These are phyloP conservation scores for Harringtonia lauricola DNA, from an alignment of 2,329 filamentous ascomycete genomes.

Conservation along the genomic window DNA sequence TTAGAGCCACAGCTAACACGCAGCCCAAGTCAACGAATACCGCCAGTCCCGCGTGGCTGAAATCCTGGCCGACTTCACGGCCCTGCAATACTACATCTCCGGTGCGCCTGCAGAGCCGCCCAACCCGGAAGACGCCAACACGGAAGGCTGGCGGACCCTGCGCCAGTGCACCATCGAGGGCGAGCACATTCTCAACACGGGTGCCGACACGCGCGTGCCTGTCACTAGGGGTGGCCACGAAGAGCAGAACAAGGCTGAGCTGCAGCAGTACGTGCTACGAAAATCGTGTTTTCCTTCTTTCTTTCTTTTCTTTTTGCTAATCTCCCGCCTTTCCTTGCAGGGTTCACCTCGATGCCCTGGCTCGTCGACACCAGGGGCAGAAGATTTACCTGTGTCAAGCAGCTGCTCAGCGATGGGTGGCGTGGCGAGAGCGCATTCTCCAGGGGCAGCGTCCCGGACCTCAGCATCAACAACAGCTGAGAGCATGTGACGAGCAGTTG, in stretches of 20 bases:
- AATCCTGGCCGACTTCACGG: constrained; percentile 49
- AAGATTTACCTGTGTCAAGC: constrained; percentile 53
- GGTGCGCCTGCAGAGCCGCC: constrained; percentile 42
- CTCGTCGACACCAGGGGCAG: constrained; percentile 50
- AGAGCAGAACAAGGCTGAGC: constrained; percentile 50
- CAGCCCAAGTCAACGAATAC: constrained; percentile 54
- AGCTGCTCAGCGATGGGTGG: constrained; percentile 49
- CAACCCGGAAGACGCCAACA: constrained; percentile 48
- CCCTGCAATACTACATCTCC: constrained; percentile 51
- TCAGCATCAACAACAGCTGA: constrained; percentile 35
- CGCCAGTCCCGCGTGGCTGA: constrained; percentile 50
- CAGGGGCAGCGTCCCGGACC: constrained; percentile 36
- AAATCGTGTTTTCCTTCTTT: neutral
- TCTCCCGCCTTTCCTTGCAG: constrained; percentile 20
- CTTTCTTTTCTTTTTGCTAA: too few relatives aligned
- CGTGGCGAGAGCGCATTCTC: constrained; percentile 40
- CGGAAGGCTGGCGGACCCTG: constrained; percentile 50
- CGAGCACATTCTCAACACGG: constrained; percentile 53
- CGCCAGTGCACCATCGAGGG: constrained; percentile 53
- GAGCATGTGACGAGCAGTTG: constrained; percentile 44
- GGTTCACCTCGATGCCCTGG: constrained; percentile 47
- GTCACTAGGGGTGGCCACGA: constrained; percentile 38
- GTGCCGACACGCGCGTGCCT: constrained; percentile 50
- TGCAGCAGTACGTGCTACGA: constrained; percentile 49
- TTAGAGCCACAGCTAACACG: too few relatives aligned